Evolutionary conservation across 768 basidiomycete genomes (phyloP), one percentile per base, ranked within the genome.

Genomic region (Termitomyces bulborhizus): DNA sequence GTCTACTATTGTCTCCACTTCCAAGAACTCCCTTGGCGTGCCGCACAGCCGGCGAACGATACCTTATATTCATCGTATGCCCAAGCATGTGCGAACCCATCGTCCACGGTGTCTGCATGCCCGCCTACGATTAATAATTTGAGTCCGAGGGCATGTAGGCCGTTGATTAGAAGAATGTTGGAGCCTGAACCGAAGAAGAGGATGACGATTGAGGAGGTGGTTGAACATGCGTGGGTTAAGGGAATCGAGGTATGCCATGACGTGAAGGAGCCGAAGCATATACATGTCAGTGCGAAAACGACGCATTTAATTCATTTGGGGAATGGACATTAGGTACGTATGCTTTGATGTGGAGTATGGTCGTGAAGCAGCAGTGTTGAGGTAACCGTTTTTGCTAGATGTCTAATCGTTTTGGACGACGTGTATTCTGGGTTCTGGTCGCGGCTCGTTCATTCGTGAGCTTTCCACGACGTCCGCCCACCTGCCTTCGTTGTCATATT

Each of bases 1-100:
- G 95, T 99, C 62, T 98, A 96, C 73, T 99, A 99, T 76, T 99
- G 96, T 76, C 81, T 98, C 64, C 93, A 93, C 71, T 97, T 97
- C 77, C 90, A 93, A 68, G 96, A 99, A 69, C 82, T 99, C 50
- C 96, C 96, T 2, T 99, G 97, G 96, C 89, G 95, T 56, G 91
- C 88, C 2, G 96, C 96, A 34, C 95, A 98, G 67, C 72, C 76
- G 16, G 74, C 60, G 6, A 63, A 83, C 8, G 96, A 99, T 67
- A 69, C 78, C 8, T 80, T 96, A 9, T 99, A 93, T 69, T 76
- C 85, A 0, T 75, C 88, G 3, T 99, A 98, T 67, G 80, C 75
- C 0, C 63, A 77, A 12, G 81, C 83, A 3, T 84, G 81, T 62
- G 71, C 76, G 36, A 77, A 73, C n/a, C 55, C 73, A 15, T 73